A percentile compares a stretch with the other conserved stretches of the same genome.
Conservation (phyloP, 225 moss, liverwort and hornwort genomes). For the Physcomitrellopsis africana region DNA sequence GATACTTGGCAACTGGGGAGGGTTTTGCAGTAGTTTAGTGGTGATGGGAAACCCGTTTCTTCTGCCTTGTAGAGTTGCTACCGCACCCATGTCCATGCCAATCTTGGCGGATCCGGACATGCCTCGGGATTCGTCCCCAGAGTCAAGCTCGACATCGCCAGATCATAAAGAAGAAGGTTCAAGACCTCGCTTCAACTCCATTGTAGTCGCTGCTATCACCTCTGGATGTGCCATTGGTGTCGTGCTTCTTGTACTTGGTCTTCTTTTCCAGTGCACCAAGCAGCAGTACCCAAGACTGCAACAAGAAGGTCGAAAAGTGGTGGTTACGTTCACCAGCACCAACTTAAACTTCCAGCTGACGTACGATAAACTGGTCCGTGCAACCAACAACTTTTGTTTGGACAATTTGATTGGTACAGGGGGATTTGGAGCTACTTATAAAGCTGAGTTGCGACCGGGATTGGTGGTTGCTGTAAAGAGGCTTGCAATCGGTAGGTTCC, state of each 20-base stretch:
- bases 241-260: conserved; percentile 79
- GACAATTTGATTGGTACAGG: conserved; percentile 90
- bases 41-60: conserved; percentile 69
- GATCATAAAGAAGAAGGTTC: conserved; percentile 10
- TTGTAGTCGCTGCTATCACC: conserved; percentile 89
- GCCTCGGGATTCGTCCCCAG: conserved; percentile 18
- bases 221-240: conserved; percentile 89
- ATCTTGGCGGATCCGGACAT: conserved; percentile 36
- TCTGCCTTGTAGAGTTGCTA: conserved; percentile 55
- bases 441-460: conserved; percentile 95
- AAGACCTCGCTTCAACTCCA: conserved; percentile 54
- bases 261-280: conserved; percentile 88
- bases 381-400: conserved; percentile 86
- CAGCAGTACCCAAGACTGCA: conserved; percentile 51
- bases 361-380: conserved; percentile 78
- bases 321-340: conserved; percentile 77
- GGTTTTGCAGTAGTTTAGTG: conserved; percentile 59
- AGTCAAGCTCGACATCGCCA: conserved; percentile 16
- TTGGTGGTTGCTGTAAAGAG: conserved; percentile 94
- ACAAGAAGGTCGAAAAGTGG: conserved; percentile 69
- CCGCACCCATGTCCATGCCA: conserved; percentile 52
- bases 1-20: conserved; percentile 56
- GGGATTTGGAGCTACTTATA: conserved; percentile 94
- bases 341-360: conserved; percentile 71
- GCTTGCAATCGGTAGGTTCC: conserved; percentile 87